A percentile compares a stretch with the other conserved stretches of the same genome.
phyloP scores from a whole-genome alignment of 2,329 filamentous ascomycete genomes.

The Drechslerella coelobrocha region DNA sequence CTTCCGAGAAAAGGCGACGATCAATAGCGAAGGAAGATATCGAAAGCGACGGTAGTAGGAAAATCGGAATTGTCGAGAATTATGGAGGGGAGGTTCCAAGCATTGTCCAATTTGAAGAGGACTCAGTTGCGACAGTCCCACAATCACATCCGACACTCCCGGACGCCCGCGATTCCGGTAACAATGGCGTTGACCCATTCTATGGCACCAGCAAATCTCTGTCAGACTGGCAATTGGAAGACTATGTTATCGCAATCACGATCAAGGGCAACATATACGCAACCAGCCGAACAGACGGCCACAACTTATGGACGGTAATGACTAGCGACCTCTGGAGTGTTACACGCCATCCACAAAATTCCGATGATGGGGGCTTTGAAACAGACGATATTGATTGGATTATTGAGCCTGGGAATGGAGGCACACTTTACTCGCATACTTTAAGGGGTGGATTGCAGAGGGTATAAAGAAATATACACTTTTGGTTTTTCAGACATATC shows the following conservation, averaged over 20 bases:
- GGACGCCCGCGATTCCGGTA: neutral
- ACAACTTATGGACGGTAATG: slow-evolving; percentile 21
- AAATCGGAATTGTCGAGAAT: slow-evolving; percentile 21
- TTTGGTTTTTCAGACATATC: neutral
- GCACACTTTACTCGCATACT: slow-evolving; percentile 33
- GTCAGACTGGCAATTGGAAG: slow-evolving; percentile 35
- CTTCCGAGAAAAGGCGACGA: slow-evolving; percentile 44
- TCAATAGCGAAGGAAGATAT: slow-evolving; percentile 43
- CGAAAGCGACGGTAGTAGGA: slow-evolving; percentile 28
- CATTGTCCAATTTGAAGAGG: slow-evolving; percentile 25
- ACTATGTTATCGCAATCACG: slow-evolving; percentile 34
- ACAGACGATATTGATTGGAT: slow-evolving; percentile 44
- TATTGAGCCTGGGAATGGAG: slow-evolving; percentile 45
- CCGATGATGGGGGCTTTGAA: slow-evolving; percentile 1
- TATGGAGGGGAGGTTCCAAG: slow-evolving; percentile 40
- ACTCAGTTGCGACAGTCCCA: slow-evolving; percentile 35
- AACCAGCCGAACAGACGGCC: slow-evolving; percentile 19
- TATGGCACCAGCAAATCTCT: slow-evolving; percentile 31
- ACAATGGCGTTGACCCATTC: slow-evolving; percentile 31
- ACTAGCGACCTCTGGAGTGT: slow-evolving; percentile 36
- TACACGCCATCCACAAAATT: slow-evolving; percentile 16
- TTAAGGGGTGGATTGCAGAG: slow-evolving; percentile 17
- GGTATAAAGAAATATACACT: slow-evolving; percentile 11
- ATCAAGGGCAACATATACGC: slow-evolving; percentile 34
- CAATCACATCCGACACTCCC: slow-evolving; percentile 9